Conservation (phyloP, 2,329 filamentous ascomycete genomes). For the Dendryphion nanum region DNA sequence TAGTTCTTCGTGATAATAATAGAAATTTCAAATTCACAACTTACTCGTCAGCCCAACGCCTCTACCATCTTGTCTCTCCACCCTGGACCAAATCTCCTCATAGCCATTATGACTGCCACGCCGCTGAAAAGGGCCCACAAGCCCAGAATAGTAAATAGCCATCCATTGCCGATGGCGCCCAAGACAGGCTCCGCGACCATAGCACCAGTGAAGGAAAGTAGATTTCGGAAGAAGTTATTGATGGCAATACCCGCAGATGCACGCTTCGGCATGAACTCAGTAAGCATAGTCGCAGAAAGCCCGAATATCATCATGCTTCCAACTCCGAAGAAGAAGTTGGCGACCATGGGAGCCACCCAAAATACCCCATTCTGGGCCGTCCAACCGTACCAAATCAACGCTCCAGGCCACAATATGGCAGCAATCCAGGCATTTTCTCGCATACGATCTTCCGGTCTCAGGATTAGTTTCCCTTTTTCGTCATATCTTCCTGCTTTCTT, state of each 20-base stretch:
- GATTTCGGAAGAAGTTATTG: conserved; percentile 41
- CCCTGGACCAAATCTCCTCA: conserved; percentile 58
- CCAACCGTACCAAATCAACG: conserved; percentile 41
- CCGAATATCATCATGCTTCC: conserved; percentile 41
- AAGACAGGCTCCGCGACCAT: conserved; percentile 37
- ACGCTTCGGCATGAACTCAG: conserved; percentile 40
- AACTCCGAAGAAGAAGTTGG: conserved; percentile 43
- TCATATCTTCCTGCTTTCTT: conserved; percentile 37
- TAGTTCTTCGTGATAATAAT: no score
- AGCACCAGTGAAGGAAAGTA: conserved; percentile 37
- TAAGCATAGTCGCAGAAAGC: conserved; percentile 40
- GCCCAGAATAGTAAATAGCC: conserved; percentile 40
- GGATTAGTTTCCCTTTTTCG: conserved; percentile 32
- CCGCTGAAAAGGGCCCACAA: conserved; percentile 56
- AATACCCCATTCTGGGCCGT: conserved; percentile 28
- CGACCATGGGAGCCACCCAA: conserved; percentile 37
- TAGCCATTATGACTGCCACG: conserved; percentile 56
- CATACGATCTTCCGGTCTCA: conserved; percentile 41
- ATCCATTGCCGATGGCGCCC: conserved; percentile 38
- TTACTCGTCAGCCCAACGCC: conserved; percentile 11
- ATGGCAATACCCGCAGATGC: conserved; percentile 38
- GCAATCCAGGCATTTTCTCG: conserved; percentile 41
- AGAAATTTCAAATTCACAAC: no score
- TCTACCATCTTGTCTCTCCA: conserved; percentile 65
- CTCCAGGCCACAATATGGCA: conserved; percentile 33